Base-by-base conservation (phyloP, 306 rosid species). In the Cajanus cajan region DNA sequence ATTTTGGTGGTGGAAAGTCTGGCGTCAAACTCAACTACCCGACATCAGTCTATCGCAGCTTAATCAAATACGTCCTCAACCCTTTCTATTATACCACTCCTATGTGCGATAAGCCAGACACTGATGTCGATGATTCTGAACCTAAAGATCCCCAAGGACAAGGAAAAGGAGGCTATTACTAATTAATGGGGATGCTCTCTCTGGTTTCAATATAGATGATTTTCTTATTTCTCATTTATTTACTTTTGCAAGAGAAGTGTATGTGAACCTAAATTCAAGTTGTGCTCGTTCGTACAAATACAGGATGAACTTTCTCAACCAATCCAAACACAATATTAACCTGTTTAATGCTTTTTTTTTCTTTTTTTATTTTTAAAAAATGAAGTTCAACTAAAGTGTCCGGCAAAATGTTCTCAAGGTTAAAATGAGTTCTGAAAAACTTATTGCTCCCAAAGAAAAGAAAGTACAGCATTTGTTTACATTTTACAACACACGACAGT, bases 51-150 rank as follows among this genome's bases (percentile, higher is more conserved):
- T 88, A 89, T 80, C 89, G 90, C 7, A 79, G 87, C 83, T 22
- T 71, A 11, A 73, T 82, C 78, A 86, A 82, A 74, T 87, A 90
- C 22, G 45, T 34, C 16, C 72, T 86, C 8, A 76, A 47, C 2
- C 89, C 96, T 8, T 89, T 94, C 76, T 94, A 87, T 76, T 94
- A 85, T 58, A 92, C 97, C 21, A 84, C 84, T 36, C 97, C 90
- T 0, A 76, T 84, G 91, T 90, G 98, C 71, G 96, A 90, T 21
- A 85, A 85, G 54, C 96, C 97, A 8, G 84, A 87, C 43, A 78
- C 91, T 4, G 82, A 80, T 18, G 71, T 69, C 22, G 33, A 33
- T 50, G 61, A 61, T 16, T 73, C 80, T 67, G 72, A 76, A 59
- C 33, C 57, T 34, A 10, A 48, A 22, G 40, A 65, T 18, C 14